These are phyloP conservation scores for Pichia sorboxylosa DNA, from an alignment of 1,139 yeast species.

Conservation along the genomic window DNA sequence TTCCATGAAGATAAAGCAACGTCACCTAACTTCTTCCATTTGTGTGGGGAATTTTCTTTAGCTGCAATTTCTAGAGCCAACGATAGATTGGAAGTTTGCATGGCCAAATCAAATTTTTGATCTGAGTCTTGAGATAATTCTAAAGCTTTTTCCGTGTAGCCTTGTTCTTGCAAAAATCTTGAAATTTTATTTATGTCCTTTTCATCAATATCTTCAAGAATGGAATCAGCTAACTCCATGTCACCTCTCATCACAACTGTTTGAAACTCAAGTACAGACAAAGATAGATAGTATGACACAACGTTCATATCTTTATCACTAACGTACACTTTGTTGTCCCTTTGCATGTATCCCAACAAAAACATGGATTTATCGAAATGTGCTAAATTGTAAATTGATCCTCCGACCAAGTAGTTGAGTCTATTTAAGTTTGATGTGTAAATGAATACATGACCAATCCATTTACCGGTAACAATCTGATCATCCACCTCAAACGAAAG, in stretches of 20 bases:
- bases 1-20: constrained; percentile 71
- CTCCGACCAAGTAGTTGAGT: constrained; percentile 90
- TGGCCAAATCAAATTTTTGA: constrained; percentile 75
- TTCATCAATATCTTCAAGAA: constrained; percentile 55
- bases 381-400: constrained; percentile 81
- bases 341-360: constrained; percentile 77
- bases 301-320: constrained; percentile 85
- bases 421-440: constrained; percentile 81
- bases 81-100: constrained; percentile 53
- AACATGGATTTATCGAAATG: constrained; percentile 87
- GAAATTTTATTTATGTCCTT: constrained; percentile 72
- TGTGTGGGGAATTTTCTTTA: constrained; percentile 45
- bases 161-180: constrained; percentile 89
- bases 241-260: constrained; percentile 94
- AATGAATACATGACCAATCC: constrained; percentile 95
- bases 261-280: constrained; percentile 86
- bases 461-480: constrained; percentile 74
- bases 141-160: constrained; percentile 70
- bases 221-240: constrained; percentile 56
- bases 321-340: constrained; percentile 81
- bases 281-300: constrained; percentile 68
- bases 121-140: constrained; percentile 74
- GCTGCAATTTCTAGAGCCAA: constrained; percentile 66
- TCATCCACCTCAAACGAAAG: constrained; percentile 77
- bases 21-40: constrained; percentile 92